These are phyloP conservation scores for Saccharum officinarum DNA, from an alignment of 176 grass and related monocot species.

Conservation along the genomic window DNA sequence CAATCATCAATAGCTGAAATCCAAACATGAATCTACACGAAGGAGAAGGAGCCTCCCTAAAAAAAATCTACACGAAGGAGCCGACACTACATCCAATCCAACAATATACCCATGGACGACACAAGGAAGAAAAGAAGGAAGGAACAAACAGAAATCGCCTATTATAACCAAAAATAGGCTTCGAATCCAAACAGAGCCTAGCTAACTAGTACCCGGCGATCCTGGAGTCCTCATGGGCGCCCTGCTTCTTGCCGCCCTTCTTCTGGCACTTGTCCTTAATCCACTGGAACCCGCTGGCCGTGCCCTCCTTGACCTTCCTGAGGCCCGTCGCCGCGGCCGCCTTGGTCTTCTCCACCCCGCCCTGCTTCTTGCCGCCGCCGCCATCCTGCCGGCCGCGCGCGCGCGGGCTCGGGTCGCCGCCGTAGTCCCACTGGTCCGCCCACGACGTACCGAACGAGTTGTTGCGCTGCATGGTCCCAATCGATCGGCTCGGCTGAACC, in stretches of 20 bases:
- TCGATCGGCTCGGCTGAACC: neutral
- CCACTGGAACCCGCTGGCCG: slow-evolving; percentile 72
- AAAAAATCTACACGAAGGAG: no score
- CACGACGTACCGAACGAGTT: slow-evolving; percentile 75
- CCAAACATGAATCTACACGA: neutral
- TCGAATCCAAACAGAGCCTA: neutral
- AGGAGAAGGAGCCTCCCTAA: no score
- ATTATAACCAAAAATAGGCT: neutral
- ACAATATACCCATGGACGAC: neutral
- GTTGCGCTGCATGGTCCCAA: slow-evolving; percentile 53
- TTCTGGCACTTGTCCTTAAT: slow-evolving; percentile 84
- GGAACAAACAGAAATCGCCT: neutral
- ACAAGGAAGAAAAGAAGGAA: neutral
- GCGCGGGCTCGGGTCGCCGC: slow-evolving; percentile 44
- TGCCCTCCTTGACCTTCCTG: slow-evolving; percentile 86
- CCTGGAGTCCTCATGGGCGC: neutral
- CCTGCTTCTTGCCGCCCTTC: slow-evolving; percentile 47
- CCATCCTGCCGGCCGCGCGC: neutral
- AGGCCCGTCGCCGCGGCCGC: slow-evolving; percentile 59
- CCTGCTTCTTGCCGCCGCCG: slow-evolving; percentile 36
- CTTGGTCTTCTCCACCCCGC: slow-evolving; percentile 71
- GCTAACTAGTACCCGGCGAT: slow-evolving; percentile 14
- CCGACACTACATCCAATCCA: neutral
- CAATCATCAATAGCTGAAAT: slow-evolving; percentile 17
- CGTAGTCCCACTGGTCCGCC: slow-evolving; percentile 96